These are phyloP conservation scores for Macrolepiota dolichaula DNA, from an alignment of 768 basidiomycete genomes.

Conservation along the genomic window DNA sequence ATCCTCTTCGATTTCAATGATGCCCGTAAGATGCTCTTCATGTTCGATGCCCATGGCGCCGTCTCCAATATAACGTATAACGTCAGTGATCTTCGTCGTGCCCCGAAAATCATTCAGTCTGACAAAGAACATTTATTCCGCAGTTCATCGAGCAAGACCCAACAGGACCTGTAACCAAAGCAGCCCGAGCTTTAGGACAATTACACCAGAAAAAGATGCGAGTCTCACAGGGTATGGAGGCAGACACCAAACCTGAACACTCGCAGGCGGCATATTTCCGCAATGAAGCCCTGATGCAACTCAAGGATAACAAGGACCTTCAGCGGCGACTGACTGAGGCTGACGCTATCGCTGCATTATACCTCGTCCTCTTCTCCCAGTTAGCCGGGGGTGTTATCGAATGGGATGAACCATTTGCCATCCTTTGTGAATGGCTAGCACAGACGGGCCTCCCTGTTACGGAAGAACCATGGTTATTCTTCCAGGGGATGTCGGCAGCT, in stretches of 20 bases:
- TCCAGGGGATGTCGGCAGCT: conserved; percentile 50
- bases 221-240: conserved; percentile 59
- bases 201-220: conserved; percentile 65
- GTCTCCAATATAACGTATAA: conserved; percentile 64
- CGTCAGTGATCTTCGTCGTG: conserved; percentile 36
- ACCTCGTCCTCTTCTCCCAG: conserved; percentile 71
- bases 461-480: conserved; percentile 60
- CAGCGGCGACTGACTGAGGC: conserved; percentile 55
- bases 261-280: conserved; percentile 64
- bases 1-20: conserved; percentile 75
- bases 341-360: conserved; percentile 77
- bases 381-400: conserved; percentile 64
- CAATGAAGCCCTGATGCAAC: conserved; percentile 63
- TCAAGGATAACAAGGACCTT: conserved; percentile 51
- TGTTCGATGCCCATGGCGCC: conserved; percentile 45
- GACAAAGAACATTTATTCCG: not conserved
- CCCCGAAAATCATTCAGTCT: not conserved
- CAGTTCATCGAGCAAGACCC: conserved; percentile 63
- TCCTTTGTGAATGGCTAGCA: conserved; percentile 75
- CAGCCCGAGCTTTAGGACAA: conserved; percentile 73
- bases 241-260: conserved; percentile 49
- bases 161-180: conserved; percentile 66
- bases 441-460: conserved; percentile 60
- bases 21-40: conserved; percentile 63
- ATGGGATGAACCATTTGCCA: conserved; percentile 68